These are phyloP conservation scores for Thelonectria rubi DNA, from an alignment of 2,329 filamentous ascomycete species.

Conservation along the genomic window DNA sequence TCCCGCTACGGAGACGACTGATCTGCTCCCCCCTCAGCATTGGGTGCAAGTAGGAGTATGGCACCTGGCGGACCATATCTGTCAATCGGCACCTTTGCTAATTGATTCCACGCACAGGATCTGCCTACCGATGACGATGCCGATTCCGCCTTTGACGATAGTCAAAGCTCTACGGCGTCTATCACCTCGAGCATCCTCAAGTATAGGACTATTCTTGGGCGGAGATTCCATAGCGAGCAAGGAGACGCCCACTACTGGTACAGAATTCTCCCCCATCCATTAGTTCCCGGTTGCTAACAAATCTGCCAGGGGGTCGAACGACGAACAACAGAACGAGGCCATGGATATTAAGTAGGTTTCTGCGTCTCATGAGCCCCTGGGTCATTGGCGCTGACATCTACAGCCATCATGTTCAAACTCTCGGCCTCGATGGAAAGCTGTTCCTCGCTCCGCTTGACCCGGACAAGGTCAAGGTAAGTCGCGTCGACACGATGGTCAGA, in stretches of 20 bases:
- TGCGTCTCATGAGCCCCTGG: too few relatives aligned
- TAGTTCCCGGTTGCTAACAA: background rate
- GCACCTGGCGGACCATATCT: background rate
- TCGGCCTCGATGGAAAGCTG: constrained; percentile 1
- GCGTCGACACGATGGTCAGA: background rate
- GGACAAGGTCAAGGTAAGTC: constrained; percentile 1
- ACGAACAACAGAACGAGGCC: constrained; percentile 4
- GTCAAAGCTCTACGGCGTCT: background rate
- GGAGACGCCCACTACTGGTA: background rate
- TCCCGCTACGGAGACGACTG: too few relatives aligned
- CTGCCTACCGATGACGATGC: background rate
- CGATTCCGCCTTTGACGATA: background rate
- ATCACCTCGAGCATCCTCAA: constrained; percentile 5
- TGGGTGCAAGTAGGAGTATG: background rate
- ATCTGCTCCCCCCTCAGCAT: background rate
- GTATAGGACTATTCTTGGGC: constrained; percentile 5
- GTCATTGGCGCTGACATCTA: background rate
- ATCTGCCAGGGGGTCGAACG: background rate
- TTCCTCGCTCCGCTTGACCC: background rate
- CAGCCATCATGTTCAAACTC: constrained; percentile 2
- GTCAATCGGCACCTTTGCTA: background rate
- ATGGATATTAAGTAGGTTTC: constrained; percentile 3
- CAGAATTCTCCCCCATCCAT: background rate
- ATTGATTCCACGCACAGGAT: background rate
- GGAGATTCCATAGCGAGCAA: constrained; percentile 1